Evolutionary conservation across 768 basidiomycete species (phyloP).

Genomic region (Macrolepiota dolichaula): DNA sequence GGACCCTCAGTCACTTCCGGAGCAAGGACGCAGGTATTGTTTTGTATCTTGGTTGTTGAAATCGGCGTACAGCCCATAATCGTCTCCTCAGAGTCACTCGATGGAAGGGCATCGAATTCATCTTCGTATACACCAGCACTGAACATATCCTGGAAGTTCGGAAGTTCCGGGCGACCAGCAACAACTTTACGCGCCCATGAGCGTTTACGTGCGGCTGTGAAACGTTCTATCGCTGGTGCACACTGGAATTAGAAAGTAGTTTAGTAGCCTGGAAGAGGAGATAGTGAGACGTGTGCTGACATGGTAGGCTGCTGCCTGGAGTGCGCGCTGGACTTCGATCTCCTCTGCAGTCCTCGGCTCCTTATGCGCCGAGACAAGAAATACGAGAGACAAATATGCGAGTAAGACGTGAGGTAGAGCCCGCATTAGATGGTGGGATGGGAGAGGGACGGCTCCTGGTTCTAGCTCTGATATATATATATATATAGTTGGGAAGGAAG

Average conservation of each 20-base stretch:
- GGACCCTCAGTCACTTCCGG: conserved; percentile 55
- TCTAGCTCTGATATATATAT: not conserved
- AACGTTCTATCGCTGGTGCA: conserved; percentile 48
- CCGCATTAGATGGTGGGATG: conserved; percentile 6
- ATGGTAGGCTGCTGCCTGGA: conserved; percentile 52
- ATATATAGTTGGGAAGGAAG: not conserved
- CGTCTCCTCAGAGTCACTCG: conserved; percentile 24
- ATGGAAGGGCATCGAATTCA: conserved; percentile 15
- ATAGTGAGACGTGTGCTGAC: conserved; percentile 25
- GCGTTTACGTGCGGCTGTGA: conserved; percentile 45
- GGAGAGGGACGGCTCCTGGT: not conserved
- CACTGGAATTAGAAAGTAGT: conserved; percentile 30
- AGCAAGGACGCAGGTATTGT: conserved; percentile 51
- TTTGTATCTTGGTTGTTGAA: conserved; percentile 46
- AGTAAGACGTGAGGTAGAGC: conserved; percentile 15
- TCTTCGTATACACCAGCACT: conserved; percentile 32
- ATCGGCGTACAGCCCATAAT: conserved; percentile 44
- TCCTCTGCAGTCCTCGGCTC: conserved; percentile 42
- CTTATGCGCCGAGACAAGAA: conserved; percentile 33
- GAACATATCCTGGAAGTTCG: conserved; percentile 43
- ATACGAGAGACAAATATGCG: conserved; percentile 14
- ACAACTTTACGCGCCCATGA: conserved; percentile 44
- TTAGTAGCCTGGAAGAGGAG: not conserved
- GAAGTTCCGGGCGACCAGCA: conserved; percentile 33
- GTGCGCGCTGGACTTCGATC: conserved; percentile 42